Conservation (phyloP, 306 rosid genomes). For the Calophaca sinica region DNA sequence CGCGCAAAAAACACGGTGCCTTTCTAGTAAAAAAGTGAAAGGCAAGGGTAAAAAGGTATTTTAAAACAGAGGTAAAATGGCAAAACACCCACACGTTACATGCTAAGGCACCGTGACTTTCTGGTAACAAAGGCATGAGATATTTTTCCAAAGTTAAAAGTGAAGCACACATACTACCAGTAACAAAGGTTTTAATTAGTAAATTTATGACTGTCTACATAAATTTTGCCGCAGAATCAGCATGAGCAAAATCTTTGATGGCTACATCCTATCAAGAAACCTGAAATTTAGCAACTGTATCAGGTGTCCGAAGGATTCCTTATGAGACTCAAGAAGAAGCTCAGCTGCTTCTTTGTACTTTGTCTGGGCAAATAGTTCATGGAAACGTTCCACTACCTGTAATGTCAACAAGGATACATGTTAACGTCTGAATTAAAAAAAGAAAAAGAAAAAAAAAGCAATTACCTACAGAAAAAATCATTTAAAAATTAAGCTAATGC, state of each 20-base stretch:
- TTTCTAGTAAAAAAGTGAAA: too few species aligned
- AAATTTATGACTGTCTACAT: background rate
- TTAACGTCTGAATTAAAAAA: slow-evolving; percentile 33
- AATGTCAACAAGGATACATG: slow-evolving; percentile 43
- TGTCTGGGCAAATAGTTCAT: slow-evolving; percentile 98
- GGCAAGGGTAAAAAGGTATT: too few species aligned
- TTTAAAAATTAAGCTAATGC: slow-evolving; percentile 12
- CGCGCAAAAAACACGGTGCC: too few species aligned
- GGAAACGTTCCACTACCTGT: slow-evolving; percentile 98
- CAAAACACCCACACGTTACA: too few species aligned
- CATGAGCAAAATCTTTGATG: slow-evolving; percentile 32
- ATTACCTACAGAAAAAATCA: background rate
- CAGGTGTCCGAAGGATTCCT: slow-evolving; percentile 97
- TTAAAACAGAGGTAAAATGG: too few species aligned
- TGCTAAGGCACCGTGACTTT: too few species aligned
- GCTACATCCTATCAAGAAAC: slow-evolving; percentile 50
- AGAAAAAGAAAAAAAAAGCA: slow-evolving; percentile 18
- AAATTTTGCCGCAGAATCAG: slow-evolving; percentile 29
- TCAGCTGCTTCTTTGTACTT: slow-evolving; percentile 99
- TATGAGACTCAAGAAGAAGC: slow-evolving; percentile 98
- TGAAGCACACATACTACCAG: too few species aligned
- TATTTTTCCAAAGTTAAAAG: too few species aligned
- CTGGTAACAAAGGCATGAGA: too few species aligned
- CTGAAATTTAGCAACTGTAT: slow-evolving; percentile 99
- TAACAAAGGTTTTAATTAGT: too few species aligned